Base-by-base conservation (phyloP, 2,329 filamentous ascomycete genomes). In the Fusarium sp. region DNA sequence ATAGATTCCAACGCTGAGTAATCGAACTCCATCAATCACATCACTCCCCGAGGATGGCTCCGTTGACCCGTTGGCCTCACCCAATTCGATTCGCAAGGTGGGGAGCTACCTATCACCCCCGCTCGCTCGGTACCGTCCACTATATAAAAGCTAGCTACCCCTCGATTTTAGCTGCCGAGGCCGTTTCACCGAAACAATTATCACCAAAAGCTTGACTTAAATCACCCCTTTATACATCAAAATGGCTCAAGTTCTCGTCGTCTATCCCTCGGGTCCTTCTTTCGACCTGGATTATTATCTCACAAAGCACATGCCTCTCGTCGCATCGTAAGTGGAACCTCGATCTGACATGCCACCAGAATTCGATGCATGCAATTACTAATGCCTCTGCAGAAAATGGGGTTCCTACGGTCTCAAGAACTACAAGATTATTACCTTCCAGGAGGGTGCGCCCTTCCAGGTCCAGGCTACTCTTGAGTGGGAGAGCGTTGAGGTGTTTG, bases 271-370 rank as follows among this genome's bases (percentile, higher is more conserved):
- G 33, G 77, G 77, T 55, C 67, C 68, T 20, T 56, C 72, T 22
- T 78, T 78, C 45, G 73, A 78, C 69, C 60, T 73, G 41, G 67
- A 77, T 24, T 78, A 78, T 47, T 78, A 78, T 51, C 33, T 78
- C 13, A 68, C 73, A 48, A 76, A 58, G 35, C 77, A 78, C 44
- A 78, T 78, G 77, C 74, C 77, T 56, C 71, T 78, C 16, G 74
- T 73, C 14, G 36, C 58, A 31, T 45, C 65, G 77, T 78, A 59
- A 59, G 75, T 74, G 24, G 33, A 6, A 26, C 28, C 30, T 30
- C 18, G 28, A 59, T 38, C 41, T 35, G 48, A 56, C 35, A 42
- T 24, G 7, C 10, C 28, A 38, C 35, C 16, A 22, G 30, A 38
- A n/a, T 18, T 7, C 22, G 3, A 41, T 6, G 26, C 33, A 41